Evolutionary conservation across 2,329 filamentous ascomycete genomes (phyloP).

Genomic region (Cercospora janseana): DNA sequence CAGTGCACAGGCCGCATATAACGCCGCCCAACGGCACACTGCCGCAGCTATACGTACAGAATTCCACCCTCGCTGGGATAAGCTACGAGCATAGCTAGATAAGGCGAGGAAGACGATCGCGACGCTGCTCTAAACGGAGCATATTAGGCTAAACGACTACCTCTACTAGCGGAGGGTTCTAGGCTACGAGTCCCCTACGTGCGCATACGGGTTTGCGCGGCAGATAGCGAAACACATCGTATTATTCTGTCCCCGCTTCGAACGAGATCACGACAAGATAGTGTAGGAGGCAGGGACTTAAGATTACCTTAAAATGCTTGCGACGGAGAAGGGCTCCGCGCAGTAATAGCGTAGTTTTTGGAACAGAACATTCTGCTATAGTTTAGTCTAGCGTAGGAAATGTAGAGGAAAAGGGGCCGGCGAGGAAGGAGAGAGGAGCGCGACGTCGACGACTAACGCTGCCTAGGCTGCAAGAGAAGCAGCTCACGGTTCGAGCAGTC

Average conservation of each 20-base stretch:
- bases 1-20: not conserved
- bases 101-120: not conserved
- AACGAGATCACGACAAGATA: not conserved
- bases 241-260: not conserved
- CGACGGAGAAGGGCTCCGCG: not conserved
- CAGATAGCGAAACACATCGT: not conserved
- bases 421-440: not conserved
- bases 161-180: not conserved
- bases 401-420: not conserved
- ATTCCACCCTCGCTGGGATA: not conserved
- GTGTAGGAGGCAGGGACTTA: not conserved
- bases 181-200: not conserved
- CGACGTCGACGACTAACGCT: not conserved
- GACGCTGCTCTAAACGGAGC: not conserved
- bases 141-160: not conserved
- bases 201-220: not conserved
- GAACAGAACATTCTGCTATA: not conserved
- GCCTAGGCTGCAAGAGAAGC: not conserved
- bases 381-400: not conserved
- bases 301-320: not conserved
- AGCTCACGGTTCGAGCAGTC: not conserved
- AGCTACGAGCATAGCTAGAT: not conserved
- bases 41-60: not conserved
- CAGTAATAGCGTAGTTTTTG: not conserved
- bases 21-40: not conserved